Evolutionary conservation across 2,329 filamentous ascomycete species (phyloP), one percentile per base, ranked within the genome.

Genomic region (Westerdykella sp.): DNA sequence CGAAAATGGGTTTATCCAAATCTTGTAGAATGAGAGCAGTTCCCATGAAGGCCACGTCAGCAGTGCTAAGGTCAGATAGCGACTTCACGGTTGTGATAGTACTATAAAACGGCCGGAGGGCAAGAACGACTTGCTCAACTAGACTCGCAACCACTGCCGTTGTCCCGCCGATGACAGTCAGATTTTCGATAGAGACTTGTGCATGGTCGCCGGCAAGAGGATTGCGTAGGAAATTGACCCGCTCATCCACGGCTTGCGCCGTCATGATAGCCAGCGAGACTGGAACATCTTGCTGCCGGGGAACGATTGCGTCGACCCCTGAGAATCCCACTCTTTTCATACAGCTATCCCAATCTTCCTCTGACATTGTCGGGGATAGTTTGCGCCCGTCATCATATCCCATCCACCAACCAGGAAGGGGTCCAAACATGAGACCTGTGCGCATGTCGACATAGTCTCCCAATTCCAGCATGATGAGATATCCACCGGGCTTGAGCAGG

Each of bases 381-480:
- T 11, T 18, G 34, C 48, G 18, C 56, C 40, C 30, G 44, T 55
- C 2, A 16, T 51, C 38, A 1, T 34, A 35, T n/a, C 48, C 45
- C 5, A 57, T 37, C 67, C 66, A 70, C 68, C 66, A 72, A 1
- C 68, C 69, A 5, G 67, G 58, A 1, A 71, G 46, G 5, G 54
- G 46, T 3, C 64, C 66, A 16, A 70, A 60, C 5, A 60, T 50
- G 37, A 63, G 12, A 15, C 31, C 35, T 21, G 25, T 30, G 16
- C 34, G 36, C 12, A 48, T 14, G 23, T 32, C 34, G n/a, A 30
- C 12, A 6, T 44, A 28, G 30, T 23, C 22, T 13, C 38, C 38
- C 15, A 42, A n/a, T 42, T 77, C 73, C 5, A 66, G 44, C 55
- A 35, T 63, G 50, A 75, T 31, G 2, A 77, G 54, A 30, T 70